Conservation (phyloP, 106 monocot genomes). For the Alisma plantagoaquatica region DNA sequence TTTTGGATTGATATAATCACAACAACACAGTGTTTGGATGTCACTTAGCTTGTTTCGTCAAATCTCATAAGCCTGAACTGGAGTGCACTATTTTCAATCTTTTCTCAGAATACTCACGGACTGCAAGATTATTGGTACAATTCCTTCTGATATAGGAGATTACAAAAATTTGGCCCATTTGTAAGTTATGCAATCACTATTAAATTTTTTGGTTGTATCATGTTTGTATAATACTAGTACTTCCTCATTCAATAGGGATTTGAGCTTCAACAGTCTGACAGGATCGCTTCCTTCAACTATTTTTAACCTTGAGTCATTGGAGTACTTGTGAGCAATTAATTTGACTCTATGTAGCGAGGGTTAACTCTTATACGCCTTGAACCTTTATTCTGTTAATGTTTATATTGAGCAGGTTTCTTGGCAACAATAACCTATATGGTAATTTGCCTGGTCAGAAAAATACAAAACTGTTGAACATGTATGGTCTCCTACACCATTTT, state of each 20-base stretch:
- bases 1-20: neutral
- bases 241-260: slow-evolving; percentile 38
- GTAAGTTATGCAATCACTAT: too few species aligned
- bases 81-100: neutral
- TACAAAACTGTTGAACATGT: slow-evolving; percentile 1
- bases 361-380: neutral
- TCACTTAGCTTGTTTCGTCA: too few species aligned
- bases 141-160: slow-evolving; percentile 8
- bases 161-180: slow-evolving; percentile 8
- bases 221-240: neutral
- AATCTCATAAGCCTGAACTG: neutral
- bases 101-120: slow-evolving; percentile 14
- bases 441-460: slow-evolving; percentile 3
- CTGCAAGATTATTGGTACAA: slow-evolving; percentile 8
- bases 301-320: slow-evolving; percentile 41
- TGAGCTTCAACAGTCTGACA: slow-evolving; percentile 93
- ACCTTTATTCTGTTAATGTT: slow-evolving; percentile 2
- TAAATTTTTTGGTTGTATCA: too few species aligned
- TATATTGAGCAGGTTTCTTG: slow-evolving; percentile 3
- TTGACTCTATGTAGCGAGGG: neutral
- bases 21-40: neutral
- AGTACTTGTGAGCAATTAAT: slow-evolving; percentile 33
- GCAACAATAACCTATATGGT: slow-evolving; percentile 12
- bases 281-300: slow-evolving; percentile 62
- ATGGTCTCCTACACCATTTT: neutral